A percentile compares a stretch with the other conserved stretches of the same genome.
phyloP scores from a whole-genome alignment of 352 stramenopile species.

The Vaucheria bursata region DNA sequence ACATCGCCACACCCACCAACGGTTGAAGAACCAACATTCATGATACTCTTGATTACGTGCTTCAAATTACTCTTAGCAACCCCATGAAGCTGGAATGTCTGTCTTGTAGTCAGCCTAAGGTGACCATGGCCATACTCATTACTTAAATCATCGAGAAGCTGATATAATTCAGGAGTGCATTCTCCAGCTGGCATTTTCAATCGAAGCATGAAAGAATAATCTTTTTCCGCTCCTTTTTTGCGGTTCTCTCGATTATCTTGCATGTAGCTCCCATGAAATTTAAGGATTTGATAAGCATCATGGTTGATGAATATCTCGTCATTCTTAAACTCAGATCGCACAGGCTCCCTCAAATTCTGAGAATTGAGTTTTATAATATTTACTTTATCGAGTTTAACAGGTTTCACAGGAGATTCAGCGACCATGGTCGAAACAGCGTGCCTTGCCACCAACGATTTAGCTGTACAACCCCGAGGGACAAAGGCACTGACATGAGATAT shows the following conservation, averaged over 20 bases:
- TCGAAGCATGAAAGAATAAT: slow-evolving; percentile 46
- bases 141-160: slow-evolving; percentile 82
- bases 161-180: slow-evolving; percentile 79
- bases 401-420: slow-evolving; percentile 40
- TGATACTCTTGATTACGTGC: slow-evolving; percentile 81
- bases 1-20: slow-evolving; percentile 87
- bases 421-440: slow-evolving; percentile 14
- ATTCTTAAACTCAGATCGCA: slow-evolving; percentile 57
- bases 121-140: slow-evolving; percentile 84
- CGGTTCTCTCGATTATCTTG: slow-evolving; percentile 83
- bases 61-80: slow-evolving; percentile 95
- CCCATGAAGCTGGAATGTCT: slow-evolving; percentile 91
- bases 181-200: slow-evolving; percentile 89
- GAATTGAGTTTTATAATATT: slow-evolving; percentile 44
- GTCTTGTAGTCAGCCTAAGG: slow-evolving; percentile 85
- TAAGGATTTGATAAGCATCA: slow-evolving; percentile 75
- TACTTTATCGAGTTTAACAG: slow-evolving; percentile 23
- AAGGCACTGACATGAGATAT: no score
- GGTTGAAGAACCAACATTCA: slow-evolving; percentile 79
- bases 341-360: slow-evolving; percentile 45
- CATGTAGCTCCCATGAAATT: slow-evolving; percentile 96
- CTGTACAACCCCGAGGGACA: no score
- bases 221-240: slow-evolving; percentile 55
- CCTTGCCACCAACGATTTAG: no score
- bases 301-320: slow-evolving; percentile 68